Evolutionary conservation across 768 basidiomycete genomes (phyloP).

Genomic region (Pleurotus pulmonarius): DNA sequence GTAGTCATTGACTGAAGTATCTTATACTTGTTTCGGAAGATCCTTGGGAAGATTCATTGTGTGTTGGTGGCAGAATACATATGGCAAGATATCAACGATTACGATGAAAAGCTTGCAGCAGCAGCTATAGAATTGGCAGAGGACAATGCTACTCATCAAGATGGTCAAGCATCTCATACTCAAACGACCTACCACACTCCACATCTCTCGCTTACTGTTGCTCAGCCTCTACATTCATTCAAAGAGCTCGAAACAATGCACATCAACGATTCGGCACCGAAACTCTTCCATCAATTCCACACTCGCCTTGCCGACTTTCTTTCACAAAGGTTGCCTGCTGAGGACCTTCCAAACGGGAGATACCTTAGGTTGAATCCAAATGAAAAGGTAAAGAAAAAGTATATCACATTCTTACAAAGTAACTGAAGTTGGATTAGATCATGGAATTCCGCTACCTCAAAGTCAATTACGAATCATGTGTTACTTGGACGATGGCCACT

Average conservation of each 20-base stretch:
- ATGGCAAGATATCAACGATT: background rate
- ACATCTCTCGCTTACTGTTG: slow-evolving; percentile 1
- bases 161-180: background rate
- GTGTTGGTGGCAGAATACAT: background rate
- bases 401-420: background rate
- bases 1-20: background rate
- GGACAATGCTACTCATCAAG: background rate
- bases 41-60: background rate
- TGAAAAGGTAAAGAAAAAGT: background rate
- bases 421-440: background rate
- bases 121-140: background rate
- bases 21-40: background rate
- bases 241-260: background rate
- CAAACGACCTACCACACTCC: background rate
- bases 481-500: slow-evolving; percentile 21
- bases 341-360: background rate
- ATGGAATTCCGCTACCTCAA: background rate
- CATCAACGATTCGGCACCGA: background rate
- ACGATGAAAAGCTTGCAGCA: background rate
- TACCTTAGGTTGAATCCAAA: background rate
- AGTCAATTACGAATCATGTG: slow-evolving; percentile 21
- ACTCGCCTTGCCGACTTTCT: background rate
- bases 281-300: background rate
- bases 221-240: background rate
- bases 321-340: background rate